Evolutionary conservation across 441 rosid species (phyloP).

Genomic region (Euphorbia corollata): DNA sequence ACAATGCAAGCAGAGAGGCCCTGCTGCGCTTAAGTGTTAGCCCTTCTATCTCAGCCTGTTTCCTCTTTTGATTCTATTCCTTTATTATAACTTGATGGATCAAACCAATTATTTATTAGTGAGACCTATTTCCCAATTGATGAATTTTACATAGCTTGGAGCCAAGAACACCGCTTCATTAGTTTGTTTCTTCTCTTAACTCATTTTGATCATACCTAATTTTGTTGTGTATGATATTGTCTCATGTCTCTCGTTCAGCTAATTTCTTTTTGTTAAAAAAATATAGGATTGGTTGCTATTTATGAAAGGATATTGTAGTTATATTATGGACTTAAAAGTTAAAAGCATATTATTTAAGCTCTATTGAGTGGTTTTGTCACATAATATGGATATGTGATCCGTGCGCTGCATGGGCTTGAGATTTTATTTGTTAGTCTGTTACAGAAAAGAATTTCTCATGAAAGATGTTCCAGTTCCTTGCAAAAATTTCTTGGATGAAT

Average conservation of each 20-base stretch:
- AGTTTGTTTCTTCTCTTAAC: not conserved
- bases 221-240: not conserved
- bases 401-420: not conserved
- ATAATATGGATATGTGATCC: not conserved
- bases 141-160: not conserved
- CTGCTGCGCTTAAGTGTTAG: slow-evolving; percentile 67
- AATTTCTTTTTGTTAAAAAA: not conserved
- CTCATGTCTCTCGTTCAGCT: not conserved
- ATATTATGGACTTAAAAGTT: not conserved
- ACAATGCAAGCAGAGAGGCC: slow-evolving; percentile 68
- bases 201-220: not conserved
- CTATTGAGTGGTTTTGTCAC: not conserved
- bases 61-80: not conserved
- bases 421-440: not conserved
- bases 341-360: not conserved
- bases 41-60: slow-evolving; percentile 18
- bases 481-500: not conserved
- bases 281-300: not conserved
- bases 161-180: not conserved
- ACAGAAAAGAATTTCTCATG: not conserved
- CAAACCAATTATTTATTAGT: not conserved
- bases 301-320: not conserved
- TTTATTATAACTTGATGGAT: not conserved
- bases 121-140: not conserved
- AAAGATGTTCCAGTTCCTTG: not conserved